Evolutionary conservation across 1,284 basidiomycete genomes (phyloP).

Genomic region (Ceratobasidium sp.): DNA sequence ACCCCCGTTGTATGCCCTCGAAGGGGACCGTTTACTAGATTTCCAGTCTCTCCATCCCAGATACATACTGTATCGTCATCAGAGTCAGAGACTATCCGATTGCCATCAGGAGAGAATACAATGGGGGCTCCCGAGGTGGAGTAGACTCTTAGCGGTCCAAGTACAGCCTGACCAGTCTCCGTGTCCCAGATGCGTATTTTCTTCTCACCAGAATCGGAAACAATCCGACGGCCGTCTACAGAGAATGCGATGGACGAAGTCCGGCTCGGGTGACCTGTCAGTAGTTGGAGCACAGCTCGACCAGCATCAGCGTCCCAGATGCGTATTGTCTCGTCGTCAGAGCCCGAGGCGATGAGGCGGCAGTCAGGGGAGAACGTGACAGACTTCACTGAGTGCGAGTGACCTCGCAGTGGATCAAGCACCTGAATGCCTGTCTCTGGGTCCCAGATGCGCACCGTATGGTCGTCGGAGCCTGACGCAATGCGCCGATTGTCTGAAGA

Average conservation of each 20-base stretch:
- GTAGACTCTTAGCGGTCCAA: background rate
- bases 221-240: background rate
- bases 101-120: background rate
- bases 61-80: background rate
- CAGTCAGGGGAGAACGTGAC: constrained; percentile 36
- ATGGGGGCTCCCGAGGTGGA: background rate
- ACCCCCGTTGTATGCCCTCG: background rate
- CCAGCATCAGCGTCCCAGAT: constrained; percentile 7
- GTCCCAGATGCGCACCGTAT: constrained; percentile 38
- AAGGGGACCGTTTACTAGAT: background rate
- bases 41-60: background rate
- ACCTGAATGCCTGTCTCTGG: background rate
- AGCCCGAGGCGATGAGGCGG: constrained; percentile 13
- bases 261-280: background rate
- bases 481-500: constrained; percentile 33
- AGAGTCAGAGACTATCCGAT: background rate
- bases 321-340: constrained; percentile 22
- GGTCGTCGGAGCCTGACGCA: constrained; percentile 17
- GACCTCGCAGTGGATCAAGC: constrained; percentile 14
- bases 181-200: background rate
- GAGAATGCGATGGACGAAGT: background rate
- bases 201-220: background rate
- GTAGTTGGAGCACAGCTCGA: background rate
- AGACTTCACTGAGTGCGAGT: background rate
- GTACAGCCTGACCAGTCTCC: background rate